phyloP scores from a whole-genome alignment of 257 asterid species.

The Orobanche coerulescens region DNA sequence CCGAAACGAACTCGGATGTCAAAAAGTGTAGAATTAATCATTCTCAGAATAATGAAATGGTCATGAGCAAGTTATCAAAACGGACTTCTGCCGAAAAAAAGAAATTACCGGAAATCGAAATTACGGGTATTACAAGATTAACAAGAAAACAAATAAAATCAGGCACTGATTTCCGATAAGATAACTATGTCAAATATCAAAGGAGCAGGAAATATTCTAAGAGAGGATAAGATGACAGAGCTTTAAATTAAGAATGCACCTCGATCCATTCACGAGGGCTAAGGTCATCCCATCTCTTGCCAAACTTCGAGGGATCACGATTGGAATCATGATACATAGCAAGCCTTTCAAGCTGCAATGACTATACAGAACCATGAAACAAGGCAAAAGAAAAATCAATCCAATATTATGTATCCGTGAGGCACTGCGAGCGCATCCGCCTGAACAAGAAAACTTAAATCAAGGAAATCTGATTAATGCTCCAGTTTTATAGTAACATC shows the following conservation, averaged over 20 bases:
- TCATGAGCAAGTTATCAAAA: too few relatives aligned
- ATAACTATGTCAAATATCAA: not conserved
- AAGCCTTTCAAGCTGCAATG: conserved; percentile 95
- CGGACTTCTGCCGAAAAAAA: too few relatives aligned
- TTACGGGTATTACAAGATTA: too few relatives aligned
- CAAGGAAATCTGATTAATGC: not conserved
- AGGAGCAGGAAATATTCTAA: not conserved
- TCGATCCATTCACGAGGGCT: conserved; percentile 90
- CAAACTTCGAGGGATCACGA: conserved; percentile 79
- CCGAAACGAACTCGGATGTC: too few relatives aligned
- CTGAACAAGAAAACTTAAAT: conserved; percentile 1
- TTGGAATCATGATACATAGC: conserved; percentile 91
- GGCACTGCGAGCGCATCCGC: conserved; percentile 12
- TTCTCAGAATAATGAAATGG: too few relatives aligned
- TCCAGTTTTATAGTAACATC: conserved; percentile 9
- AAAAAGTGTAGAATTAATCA: too few relatives aligned
- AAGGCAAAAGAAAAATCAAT: conserved; percentile 19
- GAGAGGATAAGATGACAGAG: conserved; percentile 17
- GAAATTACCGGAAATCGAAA: too few relatives aligned
- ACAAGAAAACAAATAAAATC: conserved; percentile 14
- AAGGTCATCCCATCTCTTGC: conserved; percentile 94
- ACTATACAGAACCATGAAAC: conserved; percentile 36
- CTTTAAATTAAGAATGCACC: conserved; percentile 40
- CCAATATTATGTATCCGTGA: conserved; percentile 20
- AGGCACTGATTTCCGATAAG: conserved; percentile 9